Evolutionary conservation across 2,329 filamentous ascomycete genomes (phyloP).

Genomic region (Lachnellula subtilissima): DNA sequence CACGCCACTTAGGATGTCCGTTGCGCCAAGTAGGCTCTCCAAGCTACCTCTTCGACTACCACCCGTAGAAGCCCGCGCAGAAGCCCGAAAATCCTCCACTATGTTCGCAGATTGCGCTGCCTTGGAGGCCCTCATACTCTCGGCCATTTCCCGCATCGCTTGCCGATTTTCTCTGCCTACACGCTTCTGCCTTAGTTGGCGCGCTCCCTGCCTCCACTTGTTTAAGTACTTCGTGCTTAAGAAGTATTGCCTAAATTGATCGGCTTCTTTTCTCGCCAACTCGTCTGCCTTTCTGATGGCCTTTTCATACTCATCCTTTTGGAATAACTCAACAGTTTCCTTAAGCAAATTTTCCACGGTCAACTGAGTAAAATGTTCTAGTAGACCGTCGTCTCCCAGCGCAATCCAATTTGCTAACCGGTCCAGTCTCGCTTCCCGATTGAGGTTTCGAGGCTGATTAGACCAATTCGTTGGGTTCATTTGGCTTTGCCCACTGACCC

Average conservation of each 20-base stretch:
- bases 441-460: not conserved
- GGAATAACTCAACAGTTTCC: constrained; percentile 14
- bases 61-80: constrained; percentile 21
- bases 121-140: constrained; percentile 24
- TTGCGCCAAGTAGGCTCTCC: constrained; percentile 25
- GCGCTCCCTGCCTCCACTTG: constrained; percentile 26
- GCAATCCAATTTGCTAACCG: constrained; percentile 25
- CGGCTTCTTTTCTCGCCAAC: constrained; percentile 19
- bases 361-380: constrained; percentile 29
- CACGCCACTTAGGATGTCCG: constrained; percentile 24
- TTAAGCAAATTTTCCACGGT: constrained; percentile 21
- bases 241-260: constrained; percentile 24
- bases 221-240: constrained; percentile 29
- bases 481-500: not conserved
- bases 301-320: constrained; percentile 17
- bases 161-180: constrained; percentile 28
- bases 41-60: constrained; percentile 20
- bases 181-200: constrained; percentile 21
- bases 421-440: constrained; percentile 7
- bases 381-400: constrained; percentile 27
- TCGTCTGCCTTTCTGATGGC: constrained; percentile 18
- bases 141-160: constrained; percentile 26
- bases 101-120: constrained; percentile 22
- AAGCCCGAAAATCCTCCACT: constrained; percentile 30
- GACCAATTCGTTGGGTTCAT: not conserved